Percentiles rank a stretch among this genome's conserved stretches.
These are phyloP conservation scores for Choanephora cucurbitarum DNA, from an alignment of 371 early-diverging fungal genomes.

Conservation along the genomic window DNA sequence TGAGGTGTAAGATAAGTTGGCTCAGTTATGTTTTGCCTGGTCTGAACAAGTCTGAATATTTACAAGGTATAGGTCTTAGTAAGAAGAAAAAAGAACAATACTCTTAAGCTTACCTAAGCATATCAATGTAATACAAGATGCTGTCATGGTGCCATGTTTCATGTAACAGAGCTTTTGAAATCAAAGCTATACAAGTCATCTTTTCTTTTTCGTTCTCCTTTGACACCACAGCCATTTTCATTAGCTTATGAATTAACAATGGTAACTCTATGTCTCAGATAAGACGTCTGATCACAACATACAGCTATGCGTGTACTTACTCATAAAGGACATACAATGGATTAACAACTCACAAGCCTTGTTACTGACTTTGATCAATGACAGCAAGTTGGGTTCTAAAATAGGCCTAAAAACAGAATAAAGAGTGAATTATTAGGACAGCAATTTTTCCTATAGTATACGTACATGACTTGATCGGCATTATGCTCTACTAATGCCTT, in stretches of 20 bases:
- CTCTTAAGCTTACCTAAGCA: slow-evolving; percentile 3
- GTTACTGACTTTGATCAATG: slow-evolving; percentile 5
- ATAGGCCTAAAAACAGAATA: neutral
- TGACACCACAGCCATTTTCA: neutral
- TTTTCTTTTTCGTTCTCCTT: slow-evolving; percentile 6
- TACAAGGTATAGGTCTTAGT: too few relatives aligned
- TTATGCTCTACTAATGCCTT: too few relatives aligned
- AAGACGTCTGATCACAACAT: too few relatives aligned
- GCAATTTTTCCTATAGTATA: too few relatives aligned
- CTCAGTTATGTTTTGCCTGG: too few relatives aligned
- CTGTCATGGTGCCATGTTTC: slow-evolving; percentile 6
- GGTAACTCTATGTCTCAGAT: slow-evolving; percentile 11
- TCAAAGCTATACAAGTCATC: slow-evolving; percentile 14
- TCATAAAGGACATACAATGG: slow-evolving; percentile 14
- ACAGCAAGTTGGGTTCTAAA: slow-evolving; percentile 5
- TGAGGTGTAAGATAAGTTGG: neutral
- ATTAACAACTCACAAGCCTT: slow-evolving; percentile 17
- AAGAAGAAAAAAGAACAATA: too few relatives aligned
- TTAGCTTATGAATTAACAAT: slow-evolving; percentile 7
- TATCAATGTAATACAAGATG: slow-evolving; percentile 9
- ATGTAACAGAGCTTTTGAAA: slow-evolving; percentile 18
- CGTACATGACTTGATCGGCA: slow-evolving; percentile 3
- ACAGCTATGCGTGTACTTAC: slow-evolving; percentile 10
- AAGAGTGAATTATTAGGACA: too few relatives aligned
- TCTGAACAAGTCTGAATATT: too few relatives aligned